Conservation (phyloP, 2,329 filamentous ascomycete genomes). For the Phialophora macrospora region DNA sequence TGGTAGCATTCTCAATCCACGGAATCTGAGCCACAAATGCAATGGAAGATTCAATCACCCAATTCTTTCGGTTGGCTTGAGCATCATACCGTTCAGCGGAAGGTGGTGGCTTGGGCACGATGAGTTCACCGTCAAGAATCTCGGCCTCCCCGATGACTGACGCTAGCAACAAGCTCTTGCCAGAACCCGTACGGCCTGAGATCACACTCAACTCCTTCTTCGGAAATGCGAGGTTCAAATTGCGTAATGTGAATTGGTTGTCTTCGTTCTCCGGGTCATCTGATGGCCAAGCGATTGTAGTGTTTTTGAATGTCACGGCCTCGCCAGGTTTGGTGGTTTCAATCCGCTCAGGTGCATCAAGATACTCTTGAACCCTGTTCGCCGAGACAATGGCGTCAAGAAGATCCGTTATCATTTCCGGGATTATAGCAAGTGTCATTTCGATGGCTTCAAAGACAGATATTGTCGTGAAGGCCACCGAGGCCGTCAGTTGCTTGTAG, state of each 20-base stretch:
- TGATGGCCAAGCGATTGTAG: slow-evolving; percentile 74
- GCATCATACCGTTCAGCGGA: slow-evolving; percentile 63
- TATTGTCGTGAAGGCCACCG: slow-evolving; percentile 78
- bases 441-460: slow-evolving; percentile 77
- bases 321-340: slow-evolving; percentile 61
- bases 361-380: slow-evolving; percentile 72
- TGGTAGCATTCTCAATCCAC: slow-evolving; percentile 82
- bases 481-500: slow-evolving; percentile 68
- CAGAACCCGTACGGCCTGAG: slow-evolving; percentile 76
- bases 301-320: slow-evolving; percentile 68
- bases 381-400: slow-evolving; percentile 76
- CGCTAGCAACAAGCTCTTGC: slow-evolving; percentile 75
- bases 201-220: slow-evolving; percentile 72
- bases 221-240: slow-evolving; percentile 71
- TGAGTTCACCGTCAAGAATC: slow-evolving; percentile 66
- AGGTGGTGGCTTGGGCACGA: slow-evolving; percentile 54
- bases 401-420: slow-evolving; percentile 71
- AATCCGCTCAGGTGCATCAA: slow-evolving; percentile 68
- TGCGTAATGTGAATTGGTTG: slow-evolving; percentile 66
- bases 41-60: slow-evolving; percentile 71
- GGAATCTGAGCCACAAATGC: slow-evolving; percentile 80
- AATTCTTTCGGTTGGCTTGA: slow-evolving; percentile 65
- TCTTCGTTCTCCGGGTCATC: slow-evolving; percentile 62
- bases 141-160: slow-evolving; percentile 78
- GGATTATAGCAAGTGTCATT: slow-evolving; percentile 70